Base-by-base conservation (phyloP, 2,329 filamentous ascomycete genomes). In the Aspergillus brasiliensis region DNA sequence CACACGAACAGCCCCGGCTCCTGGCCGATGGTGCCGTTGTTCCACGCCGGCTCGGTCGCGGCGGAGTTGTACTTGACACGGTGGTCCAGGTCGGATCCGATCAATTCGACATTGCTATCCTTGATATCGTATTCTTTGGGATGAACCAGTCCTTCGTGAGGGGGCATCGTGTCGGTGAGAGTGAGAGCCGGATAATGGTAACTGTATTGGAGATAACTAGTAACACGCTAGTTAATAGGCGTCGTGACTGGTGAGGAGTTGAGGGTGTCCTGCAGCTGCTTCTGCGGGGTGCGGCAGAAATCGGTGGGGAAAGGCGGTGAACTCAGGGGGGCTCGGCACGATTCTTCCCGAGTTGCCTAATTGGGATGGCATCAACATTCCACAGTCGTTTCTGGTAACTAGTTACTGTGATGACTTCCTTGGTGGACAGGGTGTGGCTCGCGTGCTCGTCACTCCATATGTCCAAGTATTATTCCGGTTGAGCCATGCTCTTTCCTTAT, bases 51-150 rank as follows among this genome's bases (percentile, higher is more conserved):
- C 65, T 90, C 88, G 5, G 83, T 83, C 8, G 80, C 74, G 3
- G 88, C 87, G 10, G 87, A 89, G 60, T 84, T 84, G 79, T 88
- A 84, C 70, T 90, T 90, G 68, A 90, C 84, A 61, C 82, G 81
- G 76, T 89, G 87, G 75, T 90, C 88, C 62, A 90, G 82, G 62
- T 85, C 81, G 56, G 81, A 82, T 59, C 85, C 84, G 59, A 90
- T 85, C 57, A 89, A 80, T 73, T 87, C 86, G 58, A 89, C 84
- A 68, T 90, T 90, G 77, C 84, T 87, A 71, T 89, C 86, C 67
- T 86, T 84, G 77, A 89, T 84, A 71, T 90, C 84, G 70, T 89
- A 88, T 70, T 88, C 82, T 67, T 86, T 84, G 25, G 75, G 79
- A 67, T 89, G 86, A 8, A 88, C 83, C 42, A 89, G 78, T 46